These are phyloP conservation scores for Kuraishia ogatae DNA, from an alignment of 805 yeast genomes.

Conservation along the genomic window DNA sequence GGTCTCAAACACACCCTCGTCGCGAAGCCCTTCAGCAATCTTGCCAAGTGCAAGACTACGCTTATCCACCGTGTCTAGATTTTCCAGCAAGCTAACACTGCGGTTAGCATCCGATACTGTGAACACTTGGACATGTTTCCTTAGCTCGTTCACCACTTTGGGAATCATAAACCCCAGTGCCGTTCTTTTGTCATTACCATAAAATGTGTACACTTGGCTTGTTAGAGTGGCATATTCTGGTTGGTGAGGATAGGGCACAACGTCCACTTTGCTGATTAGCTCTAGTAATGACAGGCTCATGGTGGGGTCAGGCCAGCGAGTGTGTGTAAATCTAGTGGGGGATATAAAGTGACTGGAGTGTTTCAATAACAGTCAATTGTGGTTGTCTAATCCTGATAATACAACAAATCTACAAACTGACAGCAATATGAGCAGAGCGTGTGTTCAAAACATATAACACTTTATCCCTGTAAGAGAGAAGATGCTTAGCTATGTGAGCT, in stretches of 20 bases:
- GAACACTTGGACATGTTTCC: conserved; percentile 12
- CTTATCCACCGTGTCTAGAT: conserved; percentile 27
- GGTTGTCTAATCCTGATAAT: no score
- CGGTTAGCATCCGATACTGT: conserved; percentile 16
- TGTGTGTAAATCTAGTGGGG: neutral
- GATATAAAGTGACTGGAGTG: no score
- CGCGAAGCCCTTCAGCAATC: conserved; percentile 34
- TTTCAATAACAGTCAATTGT: no score
- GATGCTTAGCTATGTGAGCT: no score
- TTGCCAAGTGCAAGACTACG: conserved; percentile 31
- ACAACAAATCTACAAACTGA: no score
- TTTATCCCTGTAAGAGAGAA: no score
- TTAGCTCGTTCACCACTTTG: conserved; percentile 21
- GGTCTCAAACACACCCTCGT: conserved; percentile 25
- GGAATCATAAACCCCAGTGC: conserved; percentile 31
- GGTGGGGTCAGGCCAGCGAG: neutral
- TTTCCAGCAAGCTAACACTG: conserved; percentile 20
- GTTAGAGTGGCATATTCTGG: conserved; percentile 6
- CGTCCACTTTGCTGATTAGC: conserved; percentile 20
- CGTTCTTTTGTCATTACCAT: conserved; percentile 25
- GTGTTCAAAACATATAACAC: no score
- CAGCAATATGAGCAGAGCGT: no score
- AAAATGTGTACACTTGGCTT: conserved; percentile 19
- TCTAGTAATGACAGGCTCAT: conserved; percentile 8
- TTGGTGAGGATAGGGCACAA: conserved; percentile 18